phyloP scores from a whole-genome alignment of 2,329 filamentous ascomycete species.

The Trichocomaceae sp. region DNA sequence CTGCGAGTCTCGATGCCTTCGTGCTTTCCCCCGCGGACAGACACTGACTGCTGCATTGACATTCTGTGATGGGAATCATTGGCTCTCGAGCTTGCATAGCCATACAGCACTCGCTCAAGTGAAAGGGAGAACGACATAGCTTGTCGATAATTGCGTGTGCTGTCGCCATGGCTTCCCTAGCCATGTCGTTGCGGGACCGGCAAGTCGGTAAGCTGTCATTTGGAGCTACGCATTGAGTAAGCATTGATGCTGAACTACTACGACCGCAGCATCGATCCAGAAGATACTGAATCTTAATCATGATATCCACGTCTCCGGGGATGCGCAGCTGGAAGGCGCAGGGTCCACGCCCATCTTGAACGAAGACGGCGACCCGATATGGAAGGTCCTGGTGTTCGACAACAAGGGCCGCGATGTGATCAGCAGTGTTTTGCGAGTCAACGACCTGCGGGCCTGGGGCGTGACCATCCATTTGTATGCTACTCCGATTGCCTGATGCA shows the following conservation, averaged over 20 bases:
- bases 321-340: conserved; percentile 56
- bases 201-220: conserved; percentile 56
- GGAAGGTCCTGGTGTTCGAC: conserved; percentile 97
- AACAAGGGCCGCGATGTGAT: conserved; percentile 89
- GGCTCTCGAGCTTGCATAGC: no score
- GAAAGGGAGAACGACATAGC: background rate
- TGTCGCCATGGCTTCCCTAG: conserved; percentile 48
- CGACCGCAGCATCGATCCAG: conserved; percentile 74
- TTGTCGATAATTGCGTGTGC: background rate
- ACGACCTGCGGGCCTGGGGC: conserved; percentile 87
- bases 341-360: conserved; percentile 71
- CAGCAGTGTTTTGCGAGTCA: conserved; percentile 89
- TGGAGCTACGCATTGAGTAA: background rate
- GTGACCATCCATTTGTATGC: conserved; percentile 88
- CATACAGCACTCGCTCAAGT: no score
- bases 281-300: conserved; percentile 95
- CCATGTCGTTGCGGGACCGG: conserved; percentile 60
- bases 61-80: conserved; percentile 2
- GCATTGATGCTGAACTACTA: background rate
- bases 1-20: background rate
- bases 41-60: conserved; percentile 8
- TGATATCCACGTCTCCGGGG: conserved; percentile 47
- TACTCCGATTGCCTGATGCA: conserved; percentile 1
- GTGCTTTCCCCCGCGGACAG: conserved; percentile 26
- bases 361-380: conserved; percentile 84